Conservation (phyloP, 2,329 filamentous ascomycete species). For the Tothia fuscella region DNA sequence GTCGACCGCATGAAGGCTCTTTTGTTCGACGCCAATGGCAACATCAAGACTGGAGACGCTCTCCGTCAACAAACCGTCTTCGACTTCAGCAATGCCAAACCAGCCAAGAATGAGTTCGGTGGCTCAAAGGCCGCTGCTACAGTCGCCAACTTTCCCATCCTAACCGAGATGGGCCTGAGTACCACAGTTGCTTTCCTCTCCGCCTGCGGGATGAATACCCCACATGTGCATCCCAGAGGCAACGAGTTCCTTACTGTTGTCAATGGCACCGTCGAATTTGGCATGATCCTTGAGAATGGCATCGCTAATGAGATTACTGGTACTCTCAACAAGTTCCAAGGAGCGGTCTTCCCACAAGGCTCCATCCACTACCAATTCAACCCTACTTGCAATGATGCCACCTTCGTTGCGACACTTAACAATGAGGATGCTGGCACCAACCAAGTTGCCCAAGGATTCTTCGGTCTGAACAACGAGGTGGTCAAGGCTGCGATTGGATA, state of each 20-base stretch:
- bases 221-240: slow-evolving; percentile 37
- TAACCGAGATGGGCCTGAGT: slow-evolving; percentile 26
- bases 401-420: slow-evolving; percentile 33
- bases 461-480: slow-evolving; percentile 25
- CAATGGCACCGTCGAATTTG: slow-evolving; percentile 29
- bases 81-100: slow-evolving; percentile 37
- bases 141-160: slow-evolving; percentile 28
- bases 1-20: slow-evolving; percentile 28
- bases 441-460: slow-evolving; percentile 33
- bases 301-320: slow-evolving; percentile 30
- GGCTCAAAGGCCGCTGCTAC: slow-evolving; percentile 18
- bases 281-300: slow-evolving; percentile 36
- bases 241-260: slow-evolving; percentile 37
- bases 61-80: slow-evolving; percentile 46
- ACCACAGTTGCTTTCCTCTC: slow-evolving; percentile 28
- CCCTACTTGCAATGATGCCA: slow-evolving; percentile 31
- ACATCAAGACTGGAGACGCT: slow-evolving; percentile 21
- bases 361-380: slow-evolving; percentile 39
- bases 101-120: slow-evolving; percentile 14
- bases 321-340: slow-evolving; percentile 29
- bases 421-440: slow-evolving; percentile 31
- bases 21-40: slow-evolving; percentile 19
- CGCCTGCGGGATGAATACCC: slow-evolving; percentile 37
- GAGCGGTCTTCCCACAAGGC: slow-evolving; percentile 36
- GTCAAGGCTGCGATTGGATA: slow-evolving; percentile 28